Percentiles rank a stretch among this genome's conserved stretches.
These are phyloP conservation scores for Astragalus membranaceus DNA, from an alignment of 306 rosid genomes.

Conservation along the genomic window DNA sequence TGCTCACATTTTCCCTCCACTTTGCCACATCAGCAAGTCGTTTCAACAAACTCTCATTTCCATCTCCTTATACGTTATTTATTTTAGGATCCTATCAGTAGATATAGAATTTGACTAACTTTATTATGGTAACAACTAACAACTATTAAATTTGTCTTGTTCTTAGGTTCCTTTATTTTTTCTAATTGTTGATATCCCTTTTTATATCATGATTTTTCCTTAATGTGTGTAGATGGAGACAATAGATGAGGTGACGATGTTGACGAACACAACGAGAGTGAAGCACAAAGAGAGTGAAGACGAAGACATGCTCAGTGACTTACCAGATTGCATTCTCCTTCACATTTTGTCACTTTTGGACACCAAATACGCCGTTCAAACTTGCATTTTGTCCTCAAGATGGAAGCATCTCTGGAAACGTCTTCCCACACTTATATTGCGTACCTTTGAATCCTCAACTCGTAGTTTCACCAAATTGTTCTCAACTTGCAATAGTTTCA, in stretches of 20 bases:
- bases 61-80: no score
- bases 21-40: no score
- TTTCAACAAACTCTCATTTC: no score
- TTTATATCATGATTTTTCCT: no score
- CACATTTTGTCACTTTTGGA: constrained; percentile 5
- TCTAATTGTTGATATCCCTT: no score
- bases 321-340: constrained; percentile 3
- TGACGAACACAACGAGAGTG: not conserved
- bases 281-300: not conserved
- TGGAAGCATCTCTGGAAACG: constrained; percentile 14
- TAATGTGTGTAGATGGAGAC: no score
- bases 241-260: not conserved
- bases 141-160: no score
- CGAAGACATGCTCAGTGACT: constrained; percentile 13
- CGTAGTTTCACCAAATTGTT: not conserved
- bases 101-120: no score
- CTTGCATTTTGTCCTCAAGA: constrained; percentile 5
- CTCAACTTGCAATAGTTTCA: not conserved
- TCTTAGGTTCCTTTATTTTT: no score
- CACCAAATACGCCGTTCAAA: not conserved
- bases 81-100: no score
- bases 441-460: not conserved
- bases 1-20: no score
- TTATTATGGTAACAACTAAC: no score
- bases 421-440: not conserved